These are phyloP conservation scores for Lobosporangium transversale DNA, from an alignment of 192 early-diverging fungal species.

Conservation along the genomic window DNA sequence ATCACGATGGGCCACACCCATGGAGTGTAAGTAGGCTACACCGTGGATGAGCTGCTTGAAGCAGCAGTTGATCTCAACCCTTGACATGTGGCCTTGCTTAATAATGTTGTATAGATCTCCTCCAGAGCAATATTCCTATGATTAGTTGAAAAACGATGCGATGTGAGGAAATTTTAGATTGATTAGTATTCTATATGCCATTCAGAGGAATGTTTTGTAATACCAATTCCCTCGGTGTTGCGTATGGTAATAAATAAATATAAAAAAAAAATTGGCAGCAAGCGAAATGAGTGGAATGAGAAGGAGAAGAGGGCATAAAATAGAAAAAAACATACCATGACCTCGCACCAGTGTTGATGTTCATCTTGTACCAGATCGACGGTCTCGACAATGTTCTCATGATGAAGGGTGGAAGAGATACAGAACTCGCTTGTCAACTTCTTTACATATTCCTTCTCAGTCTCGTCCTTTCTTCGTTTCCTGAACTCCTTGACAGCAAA, in stretches of 20 bases:
- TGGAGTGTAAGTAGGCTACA: conserved; percentile 88
- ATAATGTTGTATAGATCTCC: conserved; percentile 92
- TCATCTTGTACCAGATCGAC: conserved; percentile 97
- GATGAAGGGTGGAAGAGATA: conserved; percentile 90
- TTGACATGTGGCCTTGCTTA: conserved; percentile 76
- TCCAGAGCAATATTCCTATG: conserved; percentile 84
- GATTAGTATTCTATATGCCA: too few relatives aligned
- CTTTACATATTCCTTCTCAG: conserved; percentile 94
- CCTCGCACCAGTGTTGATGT: conserved; percentile 81
- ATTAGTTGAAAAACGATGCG: neutral
- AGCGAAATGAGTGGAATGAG: too few relatives aligned
- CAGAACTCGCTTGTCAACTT: conserved; percentile 96
- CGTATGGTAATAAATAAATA: too few relatives aligned
- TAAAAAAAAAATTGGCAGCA: too few relatives aligned
- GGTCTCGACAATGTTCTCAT: conserved; percentile 91
- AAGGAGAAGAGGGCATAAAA: neutral
- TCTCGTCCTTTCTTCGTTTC: conserved; percentile 84
- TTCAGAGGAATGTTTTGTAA: too few relatives aligned
- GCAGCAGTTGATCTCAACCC: conserved; percentile 88
- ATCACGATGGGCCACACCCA: conserved; percentile 96
- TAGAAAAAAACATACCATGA: conserved; percentile 63
- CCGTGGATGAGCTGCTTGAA: conserved; percentile 93
- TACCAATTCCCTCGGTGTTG: too few relatives aligned
- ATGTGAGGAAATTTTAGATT: neutral
- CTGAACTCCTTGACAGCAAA: conserved; percentile 96